Conservation (phyloP, 23 red algal species). For the Gracilariopsis chorda region DNA sequence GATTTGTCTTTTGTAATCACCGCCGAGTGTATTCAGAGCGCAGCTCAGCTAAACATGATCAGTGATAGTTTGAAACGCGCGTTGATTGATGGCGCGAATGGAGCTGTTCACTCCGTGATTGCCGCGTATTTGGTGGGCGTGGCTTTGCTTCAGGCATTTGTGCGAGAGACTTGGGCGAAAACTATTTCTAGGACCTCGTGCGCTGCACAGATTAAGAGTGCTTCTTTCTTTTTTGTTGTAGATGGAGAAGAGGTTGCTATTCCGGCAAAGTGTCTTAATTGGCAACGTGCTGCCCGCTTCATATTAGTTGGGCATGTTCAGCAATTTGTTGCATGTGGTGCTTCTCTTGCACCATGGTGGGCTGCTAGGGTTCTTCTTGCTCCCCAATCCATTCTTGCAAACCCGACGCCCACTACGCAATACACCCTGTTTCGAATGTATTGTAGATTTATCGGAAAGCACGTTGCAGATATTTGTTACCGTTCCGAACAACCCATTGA, state of each 20-base stretch:
- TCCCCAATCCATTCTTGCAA: neutral
- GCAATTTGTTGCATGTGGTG: neutral
- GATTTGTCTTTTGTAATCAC: too few species aligned
- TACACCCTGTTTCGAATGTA: neutral
- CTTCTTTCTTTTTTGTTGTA: neutral
- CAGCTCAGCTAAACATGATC: too few species aligned
- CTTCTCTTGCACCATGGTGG: constrained; percentile 18
- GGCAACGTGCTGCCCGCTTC: neutral
- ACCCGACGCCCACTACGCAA: neutral
- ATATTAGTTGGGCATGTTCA: neutral
- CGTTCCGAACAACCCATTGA: too few species aligned
- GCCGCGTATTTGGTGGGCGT: constrained; percentile 16
- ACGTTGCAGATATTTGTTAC: neutral
- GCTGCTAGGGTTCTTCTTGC: neutral
- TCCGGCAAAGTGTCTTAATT: neutral
- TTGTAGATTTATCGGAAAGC: constrained; percentile 17
- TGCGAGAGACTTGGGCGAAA: neutral
- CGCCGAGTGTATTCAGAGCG: too few species aligned
- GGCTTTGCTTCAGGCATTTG: constrained; percentile 1
- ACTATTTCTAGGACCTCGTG: neutral
- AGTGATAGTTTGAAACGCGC: too few species aligned
- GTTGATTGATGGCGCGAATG: too few species aligned
- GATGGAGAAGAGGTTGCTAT: constrained; percentile 12
- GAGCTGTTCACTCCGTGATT: too few species aligned
- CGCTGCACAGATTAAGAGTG: neutral